These are phyloP conservation scores for Suhomyces terraborum DNA, from an alignment of 1,139 yeast species.

Conservation along the genomic window DNA sequence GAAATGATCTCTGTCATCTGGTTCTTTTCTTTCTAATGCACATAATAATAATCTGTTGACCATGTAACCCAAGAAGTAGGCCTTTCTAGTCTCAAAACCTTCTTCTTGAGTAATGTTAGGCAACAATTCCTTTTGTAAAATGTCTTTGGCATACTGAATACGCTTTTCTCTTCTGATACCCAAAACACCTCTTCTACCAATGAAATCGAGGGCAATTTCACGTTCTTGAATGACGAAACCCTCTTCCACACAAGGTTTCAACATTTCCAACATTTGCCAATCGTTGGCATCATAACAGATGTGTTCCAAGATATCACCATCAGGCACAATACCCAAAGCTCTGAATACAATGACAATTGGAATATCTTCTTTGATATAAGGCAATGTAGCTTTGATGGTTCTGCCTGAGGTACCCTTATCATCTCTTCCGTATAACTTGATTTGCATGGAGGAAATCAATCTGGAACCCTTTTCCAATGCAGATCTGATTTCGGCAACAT, in stretches of 20 bases:
- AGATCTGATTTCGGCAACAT: conserved; percentile 93
- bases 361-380: conserved; percentile 93
- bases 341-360: conserved; percentile 96
- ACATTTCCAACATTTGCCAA: conserved; percentile 99
- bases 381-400: conserved; percentile 92
- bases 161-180: conserved; percentile 98
- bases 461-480: conserved; percentile 97
- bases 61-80: conserved; percentile 96
- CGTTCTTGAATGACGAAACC: conserved; percentile 98
- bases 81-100: conserved; percentile 96
- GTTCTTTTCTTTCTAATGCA: conserved; percentile 96
- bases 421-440: conserved; percentile 85
- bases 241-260: conserved; percentile 98
- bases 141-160: conserved; percentile 96
- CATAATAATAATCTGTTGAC: conserved; percentile 90
- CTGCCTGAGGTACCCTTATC: conserved; percentile 71
- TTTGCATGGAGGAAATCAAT: conserved; percentile 90
- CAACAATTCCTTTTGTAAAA: conserved; percentile 89
- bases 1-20: conserved; percentile 98
- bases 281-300: conserved; percentile 97
- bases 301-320: conserved; percentile 97
- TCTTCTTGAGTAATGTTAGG: conserved; percentile 98
- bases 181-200: conserved; percentile 95
- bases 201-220: conserved; percentile 95
- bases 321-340: conserved; percentile 98